Conservation (phyloP, 495 filamentous ascomycete genomes). For the Friedmanniomyces simplex region DNA sequence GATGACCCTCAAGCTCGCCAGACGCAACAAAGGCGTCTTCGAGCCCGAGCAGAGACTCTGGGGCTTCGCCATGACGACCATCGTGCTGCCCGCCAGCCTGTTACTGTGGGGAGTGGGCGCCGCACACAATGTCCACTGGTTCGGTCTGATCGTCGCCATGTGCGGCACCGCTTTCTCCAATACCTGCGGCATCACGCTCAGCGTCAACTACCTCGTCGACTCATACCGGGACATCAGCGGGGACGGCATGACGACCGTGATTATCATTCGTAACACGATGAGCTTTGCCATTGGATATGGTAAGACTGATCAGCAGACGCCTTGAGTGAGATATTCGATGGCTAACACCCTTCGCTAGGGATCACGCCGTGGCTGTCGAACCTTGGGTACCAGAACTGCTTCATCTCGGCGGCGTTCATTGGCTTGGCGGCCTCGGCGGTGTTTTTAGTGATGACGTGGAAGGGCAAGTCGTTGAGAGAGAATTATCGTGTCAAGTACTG, state of each 20-base stretch:
- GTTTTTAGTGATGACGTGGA: conserved; percentile 48
- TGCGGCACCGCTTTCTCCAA: conserved; percentile 6
- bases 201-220: conserved; percentile 52
- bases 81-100: conserved; percentile 41
- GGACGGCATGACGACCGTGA: conserved; percentile 51
- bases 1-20: conserved; percentile 46
- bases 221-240: conserved; percentile 52
- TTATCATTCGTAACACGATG: conserved; percentile 57
- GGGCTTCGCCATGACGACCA: conserved; percentile 40
- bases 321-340: too few relatives aligned
- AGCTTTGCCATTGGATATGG: conserved; percentile 7
- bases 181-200: conserved; percentile 30
- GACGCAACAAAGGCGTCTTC: conserved; percentile 49
- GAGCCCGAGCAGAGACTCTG: conserved; percentile 57
- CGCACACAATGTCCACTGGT: conserved; percentile 35
- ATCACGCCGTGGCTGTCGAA: conserved; percentile 48
- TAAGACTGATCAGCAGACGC: not conserved
- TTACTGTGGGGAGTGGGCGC: conserved; percentile 60
- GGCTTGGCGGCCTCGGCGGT: conserved; percentile 43
- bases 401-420: conserved; percentile 51
- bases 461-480: conserved; percentile 36
- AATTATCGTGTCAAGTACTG: conserved; percentile 9
- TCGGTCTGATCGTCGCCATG: conserved; percentile 10
- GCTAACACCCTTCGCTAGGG: not conserved
- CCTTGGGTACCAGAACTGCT: conserved; percentile 52